A percentile compares a stretch with the other conserved stretches of the same genome.
These are phyloP conservation scores for Epichloe hybrida DNA, from an alignment of 2,329 filamentous ascomycete species.

Conservation along the genomic window DNA sequence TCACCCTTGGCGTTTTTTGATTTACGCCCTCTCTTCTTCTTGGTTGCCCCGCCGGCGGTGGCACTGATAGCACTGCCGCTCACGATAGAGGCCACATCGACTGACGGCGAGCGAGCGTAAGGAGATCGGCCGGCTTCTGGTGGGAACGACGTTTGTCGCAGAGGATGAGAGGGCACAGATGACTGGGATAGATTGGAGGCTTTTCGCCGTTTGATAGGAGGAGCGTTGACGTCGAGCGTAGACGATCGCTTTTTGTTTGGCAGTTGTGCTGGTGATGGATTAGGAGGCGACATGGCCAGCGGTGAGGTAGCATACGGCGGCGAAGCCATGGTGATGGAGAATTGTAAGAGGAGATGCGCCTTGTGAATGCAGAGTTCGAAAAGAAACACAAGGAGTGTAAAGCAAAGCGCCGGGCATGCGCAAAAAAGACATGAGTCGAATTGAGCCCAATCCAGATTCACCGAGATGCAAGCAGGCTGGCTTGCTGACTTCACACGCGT, in stretches of 20 bases:
- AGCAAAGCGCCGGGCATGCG: neutral
- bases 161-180: slow-evolving; percentile 47
- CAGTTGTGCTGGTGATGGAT: slow-evolving; percentile 35
- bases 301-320: slow-evolving; percentile 38
- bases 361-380: neutral
- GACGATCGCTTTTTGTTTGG: slow-evolving; percentile 46
- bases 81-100: slow-evolving; percentile 46
- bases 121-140: slow-evolving; percentile 43
- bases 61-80: slow-evolving; percentile 46
- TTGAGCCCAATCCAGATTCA: neutral
- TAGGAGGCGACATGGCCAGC: slow-evolving; percentile 41
- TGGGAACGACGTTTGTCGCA: slow-evolving; percentile 72
- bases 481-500: neutral
- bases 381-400: neutral
- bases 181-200: slow-evolving; percentile 47
- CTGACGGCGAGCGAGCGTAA: slow-evolving; percentile 49
- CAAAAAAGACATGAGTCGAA: neutral
- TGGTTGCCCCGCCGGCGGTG: slow-evolving; percentile 24
- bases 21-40: slow-evolving; percentile 50
- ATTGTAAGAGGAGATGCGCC: neutral
- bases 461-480: neutral
- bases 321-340: slow-evolving; percentile 35
- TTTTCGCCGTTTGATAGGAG: slow-evolving; percentile 54
- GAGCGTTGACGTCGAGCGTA: slow-evolving; percentile 38
- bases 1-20: slow-evolving; percentile 41